Evolutionary conservation across 192 early-diverging fungal species (phyloP).

Genomic region (Neocallimastix lanati): DNA sequence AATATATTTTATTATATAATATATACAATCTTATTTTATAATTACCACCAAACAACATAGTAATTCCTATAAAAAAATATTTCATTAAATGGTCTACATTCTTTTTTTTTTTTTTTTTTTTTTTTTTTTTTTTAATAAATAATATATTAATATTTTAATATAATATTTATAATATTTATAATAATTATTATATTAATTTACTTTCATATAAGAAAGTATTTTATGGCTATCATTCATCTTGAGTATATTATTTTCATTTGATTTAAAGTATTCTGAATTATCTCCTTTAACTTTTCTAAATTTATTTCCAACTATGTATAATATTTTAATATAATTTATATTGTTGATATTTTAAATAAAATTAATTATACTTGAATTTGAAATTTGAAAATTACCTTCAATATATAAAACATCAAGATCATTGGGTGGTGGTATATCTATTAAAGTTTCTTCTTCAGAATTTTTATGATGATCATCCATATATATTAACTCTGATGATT

Average conservation of each 20-base stretch:
- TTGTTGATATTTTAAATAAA: no score
- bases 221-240: background rate
- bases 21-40: no score
- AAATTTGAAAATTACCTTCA: background rate
- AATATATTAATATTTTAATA: no score
- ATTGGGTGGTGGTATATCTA: background rate
- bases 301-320: background rate
- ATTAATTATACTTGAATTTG: no score
- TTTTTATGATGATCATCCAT: background rate
- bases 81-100: background rate
- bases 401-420: background rate
- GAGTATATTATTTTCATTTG: background rate
- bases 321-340: no score
- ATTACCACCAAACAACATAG: background rate
- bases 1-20: no score
- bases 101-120: no score
- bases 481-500: background rate
- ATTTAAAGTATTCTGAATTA: background rate
- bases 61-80: background rate
- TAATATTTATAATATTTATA: no score
- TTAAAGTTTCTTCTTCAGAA: background rate
- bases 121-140: no score
- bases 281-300: background rate
- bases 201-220: background rate
- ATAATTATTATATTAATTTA: no score